Conservation (phyloP, 805 yeast genomes). For the Kurtzmaniella cleridarum region DNA sequence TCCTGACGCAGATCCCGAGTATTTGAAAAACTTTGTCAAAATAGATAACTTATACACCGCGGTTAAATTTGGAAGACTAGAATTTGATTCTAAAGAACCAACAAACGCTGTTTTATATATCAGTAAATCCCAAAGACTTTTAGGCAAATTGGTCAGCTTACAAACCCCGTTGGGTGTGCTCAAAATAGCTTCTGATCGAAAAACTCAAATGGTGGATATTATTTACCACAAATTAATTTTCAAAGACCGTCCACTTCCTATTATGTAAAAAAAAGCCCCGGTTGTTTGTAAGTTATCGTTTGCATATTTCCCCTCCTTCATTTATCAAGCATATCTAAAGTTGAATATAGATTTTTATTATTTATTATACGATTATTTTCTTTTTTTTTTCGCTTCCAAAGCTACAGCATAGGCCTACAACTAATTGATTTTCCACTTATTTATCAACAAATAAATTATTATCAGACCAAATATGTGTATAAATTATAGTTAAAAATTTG, state of each 20-base stretch:
- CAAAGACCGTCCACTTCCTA: conserved; percentile 67
- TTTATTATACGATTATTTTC: too few relatives aligned
- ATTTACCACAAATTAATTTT: conserved; percentile 56
- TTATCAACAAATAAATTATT: too few relatives aligned
- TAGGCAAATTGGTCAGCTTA: conserved; percentile 55
- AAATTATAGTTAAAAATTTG: too few relatives aligned
- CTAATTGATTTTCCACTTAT: too few relatives aligned
- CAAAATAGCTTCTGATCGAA: conserved; percentile 32
- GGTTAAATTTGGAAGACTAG: conserved; percentile 46
- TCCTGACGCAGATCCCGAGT: conserved; percentile 15
- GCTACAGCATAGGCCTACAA: too few relatives aligned
- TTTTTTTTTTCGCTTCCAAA: too few relatives aligned
- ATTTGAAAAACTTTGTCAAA: conserved; percentile 28
- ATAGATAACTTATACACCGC: conserved; percentile 37
- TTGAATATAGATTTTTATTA: too few relatives aligned
- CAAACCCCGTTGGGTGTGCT: conserved; percentile 64
- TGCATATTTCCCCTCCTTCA: too few relatives aligned
- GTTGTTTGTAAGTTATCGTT: too few relatives aligned
- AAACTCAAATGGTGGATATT: conserved; percentile 45
- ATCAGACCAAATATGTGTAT: too few relatives aligned
- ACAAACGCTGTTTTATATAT: conserved; percentile 52
- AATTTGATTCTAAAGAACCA: conserved; percentile 35
- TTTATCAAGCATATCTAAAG: too few relatives aligned
- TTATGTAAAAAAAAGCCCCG: conserved; percentile 64
- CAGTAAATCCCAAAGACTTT: conserved; percentile 64